Conservation (phyloP, 345 rosid genomes). For the Pugionium dolabratum region DNA sequence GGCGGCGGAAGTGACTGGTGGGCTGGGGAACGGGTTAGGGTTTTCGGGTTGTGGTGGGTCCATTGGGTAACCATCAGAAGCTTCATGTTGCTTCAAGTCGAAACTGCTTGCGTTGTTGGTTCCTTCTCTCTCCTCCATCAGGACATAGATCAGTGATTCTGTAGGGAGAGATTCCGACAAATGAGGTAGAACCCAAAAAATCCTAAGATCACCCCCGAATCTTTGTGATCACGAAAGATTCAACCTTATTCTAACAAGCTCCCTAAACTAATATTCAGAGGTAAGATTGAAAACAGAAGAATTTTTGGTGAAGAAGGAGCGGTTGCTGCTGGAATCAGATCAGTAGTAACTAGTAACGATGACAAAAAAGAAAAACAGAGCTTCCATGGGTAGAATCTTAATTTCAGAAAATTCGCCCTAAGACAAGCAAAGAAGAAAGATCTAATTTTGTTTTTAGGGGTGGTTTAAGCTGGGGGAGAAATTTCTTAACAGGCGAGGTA, state of each 20-base stretch:
- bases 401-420: slow-evolving; percentile 20
- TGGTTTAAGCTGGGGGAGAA: slow-evolving; percentile 44
- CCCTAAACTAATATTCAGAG: slow-evolving; percentile 20
- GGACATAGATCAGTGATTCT: slow-evolving; percentile 42
- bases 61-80: slow-evolving; percentile 43
- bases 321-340: slow-evolving; percentile 18
- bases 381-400: slow-evolving; percentile 20
- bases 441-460: slow-evolving; percentile 26
- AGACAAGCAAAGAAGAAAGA: slow-evolving; percentile 39
- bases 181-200: slow-evolving; percentile 27
- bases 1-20: slow-evolving; percentile 29
- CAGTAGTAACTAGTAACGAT: slow-evolving; percentile 17
- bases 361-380: background rate
- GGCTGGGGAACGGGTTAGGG: slow-evolving; percentile 41
- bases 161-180: slow-evolving; percentile 34
- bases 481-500: slow-evolving; percentile 32
- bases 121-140: slow-evolving; percentile 76
- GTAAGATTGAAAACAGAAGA: background rate
- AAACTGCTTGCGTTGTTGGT: slow-evolving; percentile 41
- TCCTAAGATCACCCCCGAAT: slow-evolving; percentile 24
- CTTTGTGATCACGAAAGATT: slow-evolving; percentile 37
- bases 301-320: background rate
- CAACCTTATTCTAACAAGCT: slow-evolving; percentile 21
- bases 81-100: slow-evolving; percentile 54
- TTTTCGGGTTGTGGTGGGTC: slow-evolving; percentile 57